Evolutionary conservation across 1,139 yeast species (phyloP), one percentile per base, ranked within the genome.

Genomic region (Hemisphaericaspora subhashii): DNA sequence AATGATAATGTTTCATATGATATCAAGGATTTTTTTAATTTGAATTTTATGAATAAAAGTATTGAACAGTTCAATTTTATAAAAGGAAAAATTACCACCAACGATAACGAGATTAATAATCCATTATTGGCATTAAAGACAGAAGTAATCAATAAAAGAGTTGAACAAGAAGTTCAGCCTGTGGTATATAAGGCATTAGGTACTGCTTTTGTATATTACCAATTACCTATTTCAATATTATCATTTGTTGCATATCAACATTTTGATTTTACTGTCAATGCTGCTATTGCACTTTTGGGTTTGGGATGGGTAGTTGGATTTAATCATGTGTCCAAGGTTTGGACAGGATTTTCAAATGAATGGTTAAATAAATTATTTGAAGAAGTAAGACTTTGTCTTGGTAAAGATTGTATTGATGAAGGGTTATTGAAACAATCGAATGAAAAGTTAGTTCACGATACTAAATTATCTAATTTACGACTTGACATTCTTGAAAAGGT

Each of bases 1-100:
- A 72, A 72, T 44, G 78, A 72, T 43, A 71, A 72, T 44, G 71
- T 72, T 12, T 76, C 71, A 51, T 72, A 72, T 43, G 69, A 64
- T 37, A 52, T 72, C 33, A 71, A 69, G 41, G 77, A 72, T 41
- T 70, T 48, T 43, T 64, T 72, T 40, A 56, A 47, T 35, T 37
- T 46, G 6, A 52, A 62, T 24, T 72, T 70, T 47, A 68, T 72
- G 75, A 56, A 51, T 40, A 46, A 59, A 29, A 67, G 74, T 43
- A 68, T 71, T 18, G 76, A 69, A 39, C 52, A 55, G 23, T 72
- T 63, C 46, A 66, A 65, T 43, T 68, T 58, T 41, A 46, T 62
- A 12, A 54, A 68, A 40, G 78, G 78, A 7, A 63, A 61, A 35
- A 60, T 72, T 7, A 60, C 58, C 7, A 55, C 65, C 14, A 47